Base-by-base conservation (phyloP, 495 filamentous ascomycete genomes). In the Penicillium ochrochloron region DNA sequence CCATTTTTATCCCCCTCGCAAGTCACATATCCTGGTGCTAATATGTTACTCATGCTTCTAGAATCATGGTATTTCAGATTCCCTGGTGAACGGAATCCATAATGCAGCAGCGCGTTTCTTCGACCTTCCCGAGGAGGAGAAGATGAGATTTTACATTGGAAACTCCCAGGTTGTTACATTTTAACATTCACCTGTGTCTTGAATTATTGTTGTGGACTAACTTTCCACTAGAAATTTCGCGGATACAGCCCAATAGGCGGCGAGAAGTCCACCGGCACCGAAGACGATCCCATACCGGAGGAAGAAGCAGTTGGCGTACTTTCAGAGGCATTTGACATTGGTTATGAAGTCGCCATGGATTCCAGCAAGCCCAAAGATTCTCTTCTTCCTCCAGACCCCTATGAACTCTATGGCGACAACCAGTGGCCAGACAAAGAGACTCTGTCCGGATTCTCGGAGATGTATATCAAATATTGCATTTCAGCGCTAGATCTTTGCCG, bases 51-150 rank as follows among this genome's bases (percentile, higher is more conserved):
- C 39, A 42, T 14, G 1, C 15, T 1, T 21, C 4, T 56, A 71
- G 70, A 71, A 73, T 62, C 73, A 78, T 63, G 76, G 78, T 3
- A 76, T 88, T 21, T 66, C 82, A 3, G 41, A 69, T 1, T 65
- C 75, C 1, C 61, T 80, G 27, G 75, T 79, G 23, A 62, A 73
- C 19, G 60, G 68, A 5, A 66, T 85, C 5, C 77, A 85, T 31
- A 50, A 70, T 27, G 73, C 75, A 7, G 79, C 80, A 15, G 72
- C 77, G 56, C 64, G 61, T 0, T 80, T 88, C 59, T 87, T 86
- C 63, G 67, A 66, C 4, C 76, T 85, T 0, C 75, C 82, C 0
- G 66, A 82, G 2, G 78, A 82, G 31, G 75, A 81, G 55, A 86
- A 86, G 63, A 71, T 78, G 65, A 76, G 77, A 23, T 65, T 77